phyloP scores from a whole-genome alignment of 305 asterid genomes.

The Stenogyne calaminthoides region DNA sequence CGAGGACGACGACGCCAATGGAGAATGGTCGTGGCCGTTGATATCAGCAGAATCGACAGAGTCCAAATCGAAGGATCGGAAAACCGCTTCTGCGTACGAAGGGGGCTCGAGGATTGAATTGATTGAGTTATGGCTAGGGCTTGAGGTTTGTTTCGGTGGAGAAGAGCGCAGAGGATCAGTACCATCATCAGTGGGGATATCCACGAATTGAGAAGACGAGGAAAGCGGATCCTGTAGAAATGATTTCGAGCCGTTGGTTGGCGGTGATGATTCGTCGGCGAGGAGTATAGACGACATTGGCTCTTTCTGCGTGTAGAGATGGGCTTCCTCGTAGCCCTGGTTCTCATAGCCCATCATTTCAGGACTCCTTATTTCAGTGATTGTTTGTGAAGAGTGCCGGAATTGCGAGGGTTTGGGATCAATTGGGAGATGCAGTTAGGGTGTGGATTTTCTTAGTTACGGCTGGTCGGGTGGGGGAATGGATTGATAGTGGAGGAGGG shows the following conservation, averaged over 20 bases:
- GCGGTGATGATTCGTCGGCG: slow-evolving; percentile 46
- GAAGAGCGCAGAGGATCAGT: slow-evolving; percentile 38
- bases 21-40: slow-evolving; percentile 54
- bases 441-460: not conserved
- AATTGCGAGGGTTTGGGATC: slow-evolving; percentile 1
- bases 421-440: slow-evolving; percentile 3
- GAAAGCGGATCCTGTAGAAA: slow-evolving; percentile 44
- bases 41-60: slow-evolving; percentile 42
- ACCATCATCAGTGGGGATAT: slow-evolving; percentile 42
- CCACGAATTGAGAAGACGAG: slow-evolving; percentile 49
- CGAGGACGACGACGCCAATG: slow-evolving; percentile 45
- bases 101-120: slow-evolving; percentile 91
- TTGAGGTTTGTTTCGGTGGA: slow-evolving; percentile 42
- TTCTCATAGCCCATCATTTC: slow-evolving; percentile 73
- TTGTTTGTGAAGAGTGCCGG: not conserved
- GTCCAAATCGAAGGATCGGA: slow-evolving; percentile 76
- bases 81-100: slow-evolving; percentile 91
- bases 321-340: slow-evolving; percentile 60
- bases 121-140: slow-evolving; percentile 53
- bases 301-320: slow-evolving; percentile 54
- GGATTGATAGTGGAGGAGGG: not conserved
- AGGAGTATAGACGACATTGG: slow-evolving; percentile 63
- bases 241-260: slow-evolving; percentile 47
- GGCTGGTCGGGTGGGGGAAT: not conserved
- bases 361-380: not conserved